Percentiles rank a stretch among this genome's conserved stretches.
Evolutionary conservation across 1,139 yeast species (phyloP).

Genomic region (Magnusiomyces clavatus): DNA sequence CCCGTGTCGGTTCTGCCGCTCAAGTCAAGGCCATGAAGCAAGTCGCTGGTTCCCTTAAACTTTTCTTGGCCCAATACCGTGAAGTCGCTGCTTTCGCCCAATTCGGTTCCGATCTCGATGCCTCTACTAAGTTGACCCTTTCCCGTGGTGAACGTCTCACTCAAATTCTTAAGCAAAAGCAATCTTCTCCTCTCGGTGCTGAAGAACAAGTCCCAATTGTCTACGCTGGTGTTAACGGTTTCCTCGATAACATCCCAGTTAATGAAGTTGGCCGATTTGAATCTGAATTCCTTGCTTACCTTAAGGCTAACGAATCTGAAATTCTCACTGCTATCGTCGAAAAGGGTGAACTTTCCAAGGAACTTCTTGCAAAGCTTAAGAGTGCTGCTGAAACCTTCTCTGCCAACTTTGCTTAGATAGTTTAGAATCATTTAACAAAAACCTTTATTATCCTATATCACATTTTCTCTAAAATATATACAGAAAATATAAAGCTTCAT

Average conservation of each 20-base stretch:
- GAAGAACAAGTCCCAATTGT: constrained; percentile 99
- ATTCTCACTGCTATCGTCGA: constrained; percentile 76
- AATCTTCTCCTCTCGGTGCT: constrained; percentile 93
- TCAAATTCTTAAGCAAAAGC: constrained; percentile 97
- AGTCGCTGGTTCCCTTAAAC: constrained; percentile 99
- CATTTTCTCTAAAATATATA: too few species aligned
- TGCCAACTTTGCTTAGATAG: constrained; percentile 56
- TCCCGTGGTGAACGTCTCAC: constrained; percentile 99
- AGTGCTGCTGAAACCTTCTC: constrained; percentile 85
- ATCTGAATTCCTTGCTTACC: constrained; percentile 75
- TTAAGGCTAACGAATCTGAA: constrained; percentile 83
- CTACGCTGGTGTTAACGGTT: constrained; percentile 94
- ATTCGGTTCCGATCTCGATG: constrained; percentile 99
- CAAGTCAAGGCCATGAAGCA: constrained; percentile 99
- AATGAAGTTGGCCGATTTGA: constrained; percentile 89
- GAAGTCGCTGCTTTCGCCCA: constrained; percentile 99
- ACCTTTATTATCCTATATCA: too few species aligned
- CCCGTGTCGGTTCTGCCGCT: constrained; percentile 99
- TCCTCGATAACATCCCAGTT: constrained; percentile 80
- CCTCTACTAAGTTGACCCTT: constrained; percentile 98
- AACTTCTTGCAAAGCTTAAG: constrained; percentile 80
- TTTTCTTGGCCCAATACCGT: constrained; percentile 99
- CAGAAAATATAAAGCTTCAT: too few species aligned
- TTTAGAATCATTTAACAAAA: constrained; percentile 3
- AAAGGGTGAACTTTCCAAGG: constrained; percentile 88